Base-by-base conservation (phyloP, 2,329 filamentous ascomycete genomes). In the Tolypocladium pustulatum region DNA sequence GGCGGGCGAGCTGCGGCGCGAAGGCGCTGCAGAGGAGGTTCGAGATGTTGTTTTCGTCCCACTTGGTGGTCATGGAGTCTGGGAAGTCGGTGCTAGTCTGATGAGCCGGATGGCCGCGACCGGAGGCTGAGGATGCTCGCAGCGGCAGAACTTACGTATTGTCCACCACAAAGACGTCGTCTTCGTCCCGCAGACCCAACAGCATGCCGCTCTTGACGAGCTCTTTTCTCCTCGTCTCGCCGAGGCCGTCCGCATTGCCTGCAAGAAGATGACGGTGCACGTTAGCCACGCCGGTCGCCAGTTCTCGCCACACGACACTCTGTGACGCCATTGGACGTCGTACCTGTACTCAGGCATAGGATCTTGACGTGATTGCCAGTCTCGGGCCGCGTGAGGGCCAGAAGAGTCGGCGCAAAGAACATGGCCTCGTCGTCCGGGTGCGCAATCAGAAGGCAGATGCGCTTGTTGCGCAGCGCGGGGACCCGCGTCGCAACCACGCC, bases 371-470 rank as follows among this genome's bases (percentile, higher is more conserved):
- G 91, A 74, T 99, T 97, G 4, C 90, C 89, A 25, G 88, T 80
- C 60, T 86, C 84, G 4, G 91, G 90, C 17, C 83, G 80, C 22
- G 91, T 93, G 59, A 99, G 82, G n/a, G 89, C 86, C 66, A 95
- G 81, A 17, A 97, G 80, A 0, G 91, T 89, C 0, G 94, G 94
- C 62, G 91, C 86, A 75, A 99, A 99, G 80, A 99, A 99, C 94
- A 99, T 99, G 72, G 93, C 94, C 78, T 99, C 94, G 69, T 99
- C 94, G 74, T 99, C 94, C 0, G 94, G 94, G 75, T 99, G 94
- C 27, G 94, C 94, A 68, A 99, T 97, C 58, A 99, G 80, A 57
- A 99, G 82, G 71, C 90, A 89, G 69, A 99, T 91, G 68, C 90
- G 86, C 80, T 96, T 95, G 76, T 90, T 88, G 65, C 79, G 80